These are phyloP conservation scores for Isatis tinctoria DNA, from an alignment of 345 rosid genomes.

Conservation along the genomic window DNA sequence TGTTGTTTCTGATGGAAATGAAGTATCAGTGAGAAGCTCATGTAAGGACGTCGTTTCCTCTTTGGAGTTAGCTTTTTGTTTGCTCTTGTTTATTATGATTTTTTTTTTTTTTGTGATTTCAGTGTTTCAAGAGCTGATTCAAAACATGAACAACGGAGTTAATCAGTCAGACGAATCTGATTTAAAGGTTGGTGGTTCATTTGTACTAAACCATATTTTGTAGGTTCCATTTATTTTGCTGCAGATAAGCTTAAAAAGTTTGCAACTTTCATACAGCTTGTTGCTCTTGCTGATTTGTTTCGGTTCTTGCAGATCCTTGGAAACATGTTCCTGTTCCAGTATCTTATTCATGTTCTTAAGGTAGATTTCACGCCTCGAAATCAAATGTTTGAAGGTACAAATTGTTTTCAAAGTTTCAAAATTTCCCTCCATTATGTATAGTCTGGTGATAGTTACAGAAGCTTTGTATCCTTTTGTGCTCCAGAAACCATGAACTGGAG, in stretches of 20 bases:
- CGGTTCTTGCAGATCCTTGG: conserved; percentile 46
- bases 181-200: conserved; percentile 42
- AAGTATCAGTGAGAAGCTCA: conserved; percentile 33
- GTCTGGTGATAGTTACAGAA: background rate
- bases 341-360: conserved; percentile 65
- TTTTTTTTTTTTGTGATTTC: conserved; percentile 22
- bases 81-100: background rate
- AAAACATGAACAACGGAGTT: conserved; percentile 39
- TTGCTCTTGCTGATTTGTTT: conserved; percentile 16
- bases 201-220: background rate
- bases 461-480: conserved; percentile 12
- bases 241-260: background rate
- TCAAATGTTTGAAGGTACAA: conserved; percentile 47
- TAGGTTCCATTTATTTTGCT: too few species aligned
- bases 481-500: conserved; percentile 80
- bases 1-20: conserved; percentile 33
- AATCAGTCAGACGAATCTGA: conserved; percentile 35
- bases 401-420: background rate
- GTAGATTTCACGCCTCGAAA: conserved; percentile 56
- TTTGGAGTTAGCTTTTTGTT: conserved; percentile 33
- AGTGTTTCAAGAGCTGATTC: conserved; percentile 65
- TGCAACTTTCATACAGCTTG: background rate
- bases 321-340: conserved; percentile 67
- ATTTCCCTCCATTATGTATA: background rate
- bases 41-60: conserved; percentile 32